Base-by-base conservation (phyloP, 306 rosid species). In the Rubus parviflorus region DNA sequence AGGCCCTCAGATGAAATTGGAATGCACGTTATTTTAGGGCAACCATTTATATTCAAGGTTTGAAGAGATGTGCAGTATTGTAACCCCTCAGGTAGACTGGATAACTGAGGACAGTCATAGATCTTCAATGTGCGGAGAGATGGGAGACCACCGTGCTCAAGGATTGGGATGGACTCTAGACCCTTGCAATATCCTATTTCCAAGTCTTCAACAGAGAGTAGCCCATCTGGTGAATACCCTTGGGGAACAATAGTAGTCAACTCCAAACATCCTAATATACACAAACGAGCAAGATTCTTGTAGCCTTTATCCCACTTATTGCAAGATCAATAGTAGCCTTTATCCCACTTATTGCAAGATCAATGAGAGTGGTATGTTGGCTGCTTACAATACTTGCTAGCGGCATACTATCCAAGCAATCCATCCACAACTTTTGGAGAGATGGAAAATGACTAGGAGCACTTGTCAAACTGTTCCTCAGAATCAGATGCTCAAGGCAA, bases 101-200 rank as follows among this genome's bases (percentile, higher is more conserved):
- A 51, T 16, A 51, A 16, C n/a, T 16, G 3, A 52, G 22, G 57
- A 52, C 57, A 52, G 1, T 1, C 9, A 17, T 2, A 5, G 57
- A 52, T 16, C 11, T 13, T 0, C 46, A 63, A 63, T 35, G 2
- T 2, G 8, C 22, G 2, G 3, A 64, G 70, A 38, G 46, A 63
- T 7, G 20, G 38, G 41, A 60, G 61, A n/a, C 30, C 15, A 4
- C 64, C 64, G 0, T 58, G 37, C 37, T 53, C 58, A 19, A 37
- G 5, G 7, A 54, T 54, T 58, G 64, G 16, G 9, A 58, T 22
- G 16, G 35, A 57, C 37, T 9, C 17, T 25, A 60, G 40, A 23
- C 40, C 4, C 0, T 10, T 2, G 20, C 46, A 37, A 7, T 6
- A 0, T 0, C 0, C 0, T 35, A 63, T 30, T 0, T 0, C 0